These are phyloP conservation scores for Taphrina sp. DNA, from an alignment of 1,139 yeast genomes.

Conservation along the genomic window DNA sequence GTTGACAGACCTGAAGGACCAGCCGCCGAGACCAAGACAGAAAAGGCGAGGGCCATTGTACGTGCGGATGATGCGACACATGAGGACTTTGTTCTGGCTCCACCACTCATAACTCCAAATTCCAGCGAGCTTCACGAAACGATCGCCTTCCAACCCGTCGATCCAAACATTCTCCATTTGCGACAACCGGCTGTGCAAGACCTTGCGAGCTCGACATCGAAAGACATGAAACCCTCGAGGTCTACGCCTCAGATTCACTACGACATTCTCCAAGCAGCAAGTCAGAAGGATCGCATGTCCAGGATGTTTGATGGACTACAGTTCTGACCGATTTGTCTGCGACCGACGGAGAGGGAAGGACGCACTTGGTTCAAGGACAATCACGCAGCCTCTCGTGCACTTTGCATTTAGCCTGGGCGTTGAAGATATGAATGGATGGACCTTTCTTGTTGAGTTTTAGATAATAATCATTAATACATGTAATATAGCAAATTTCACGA, in stretches of 20 bases:
- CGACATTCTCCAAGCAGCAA: neutral
- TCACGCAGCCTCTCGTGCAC: too few species aligned
- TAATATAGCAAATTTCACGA: too few species aligned
- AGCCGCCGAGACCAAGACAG: neutral
- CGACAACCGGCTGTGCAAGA: neutral
- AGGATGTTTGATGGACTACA: constrained; percentile 22
- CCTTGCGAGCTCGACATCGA: neutral
- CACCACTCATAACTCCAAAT: neutral
- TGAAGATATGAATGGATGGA: too few species aligned
- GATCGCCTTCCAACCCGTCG: constrained; percentile 11
- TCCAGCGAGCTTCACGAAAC: neutral
- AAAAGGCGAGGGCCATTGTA: neutral
- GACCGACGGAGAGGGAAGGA: too few species aligned
- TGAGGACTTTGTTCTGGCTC: neutral
- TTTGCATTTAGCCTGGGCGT: too few species aligned
- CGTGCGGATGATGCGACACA: neutral
- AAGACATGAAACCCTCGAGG: constrained; percentile 9
- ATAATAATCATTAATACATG: too few species aligned
- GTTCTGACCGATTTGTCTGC: constrained; percentile 3
- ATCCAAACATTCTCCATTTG: constrained; percentile 14
- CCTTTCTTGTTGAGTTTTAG: too few species aligned
- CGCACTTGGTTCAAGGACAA: too few species aligned
- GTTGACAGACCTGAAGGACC: neutral
- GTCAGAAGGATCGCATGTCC: constrained; percentile 15
- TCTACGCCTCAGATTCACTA: constrained; percentile 17